Conservation (phyloP, 345 rosid species). For the Eutrema japonicum region DNA sequence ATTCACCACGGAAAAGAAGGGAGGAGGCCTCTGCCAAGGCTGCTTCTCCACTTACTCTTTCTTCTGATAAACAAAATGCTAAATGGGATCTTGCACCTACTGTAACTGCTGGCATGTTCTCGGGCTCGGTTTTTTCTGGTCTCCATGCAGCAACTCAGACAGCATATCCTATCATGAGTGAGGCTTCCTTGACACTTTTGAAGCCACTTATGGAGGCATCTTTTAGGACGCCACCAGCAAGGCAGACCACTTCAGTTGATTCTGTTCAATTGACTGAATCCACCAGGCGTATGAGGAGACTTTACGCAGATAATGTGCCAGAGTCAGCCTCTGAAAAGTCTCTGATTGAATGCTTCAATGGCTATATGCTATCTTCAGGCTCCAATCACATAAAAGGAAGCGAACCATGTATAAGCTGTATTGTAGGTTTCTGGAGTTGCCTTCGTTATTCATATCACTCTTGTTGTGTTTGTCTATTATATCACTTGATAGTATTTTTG, state of each 20-base stretch:
- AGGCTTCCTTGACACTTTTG: constrained; percentile 48
- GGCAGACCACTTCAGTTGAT: constrained; percentile 54
- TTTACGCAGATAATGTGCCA: constrained; percentile 84
- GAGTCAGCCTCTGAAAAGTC: constrained; percentile 79
- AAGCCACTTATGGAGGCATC: constrained; percentile 52
- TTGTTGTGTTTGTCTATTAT: constrained; percentile 33
- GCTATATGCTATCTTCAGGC: constrained; percentile 69
- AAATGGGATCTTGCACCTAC: constrained; percentile 81
- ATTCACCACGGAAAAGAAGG: constrained; percentile 92
- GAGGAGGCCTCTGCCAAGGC: constrained; percentile 63
- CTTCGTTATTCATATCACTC: constrained; percentile 29
- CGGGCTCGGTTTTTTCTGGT: constrained; percentile 52
- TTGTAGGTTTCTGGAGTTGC: constrained; percentile 60
- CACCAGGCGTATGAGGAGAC: constrained; percentile 84
- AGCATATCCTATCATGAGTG: constrained; percentile 48
- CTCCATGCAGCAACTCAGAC: constrained; percentile 50
- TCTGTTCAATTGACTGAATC: constrained; percentile 89
- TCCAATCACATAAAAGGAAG: constrained; percentile 65
- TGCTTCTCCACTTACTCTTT: constrained; percentile 66
- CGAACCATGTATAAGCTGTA: constrained; percentile 88
- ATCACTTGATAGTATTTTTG: constrained; percentile 21
- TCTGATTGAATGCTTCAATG: constrained; percentile 67
- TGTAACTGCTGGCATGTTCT: constrained; percentile 39
- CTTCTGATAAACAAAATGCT: constrained; percentile 73
- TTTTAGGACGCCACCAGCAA: constrained; percentile 43